Evolutionary conservation across 2,329 filamentous ascomycete species (phyloP).

Genomic region (Tothia fuscella): DNA sequence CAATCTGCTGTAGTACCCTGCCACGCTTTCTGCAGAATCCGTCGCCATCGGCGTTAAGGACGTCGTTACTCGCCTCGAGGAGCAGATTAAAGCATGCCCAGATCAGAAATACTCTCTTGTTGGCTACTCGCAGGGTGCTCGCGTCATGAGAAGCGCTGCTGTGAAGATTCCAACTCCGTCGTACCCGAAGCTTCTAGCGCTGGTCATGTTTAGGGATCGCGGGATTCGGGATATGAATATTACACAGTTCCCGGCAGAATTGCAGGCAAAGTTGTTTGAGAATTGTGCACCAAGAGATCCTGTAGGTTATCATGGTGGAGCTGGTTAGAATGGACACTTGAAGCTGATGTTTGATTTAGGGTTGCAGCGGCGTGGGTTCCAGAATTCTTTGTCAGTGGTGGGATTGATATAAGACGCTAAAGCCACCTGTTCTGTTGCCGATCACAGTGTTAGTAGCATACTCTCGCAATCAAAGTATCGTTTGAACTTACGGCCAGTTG

Average conservation of each 20-base stretch:
- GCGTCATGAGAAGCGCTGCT: constrained; percentile 4
- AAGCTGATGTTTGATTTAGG: too few species aligned
- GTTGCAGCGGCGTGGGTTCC: too few species aligned
- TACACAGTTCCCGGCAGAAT: background rate
- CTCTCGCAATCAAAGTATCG: too few species aligned
- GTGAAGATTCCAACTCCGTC: background rate
- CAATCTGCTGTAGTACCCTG: constrained; percentile 4
- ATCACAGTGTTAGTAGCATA: too few species aligned
- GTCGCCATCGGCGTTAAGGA: constrained; percentile 1
- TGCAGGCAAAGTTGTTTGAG: constrained; percentile 7
- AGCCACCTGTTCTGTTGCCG: too few species aligned
- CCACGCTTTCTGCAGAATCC: background rate
- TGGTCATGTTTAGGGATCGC: constrained; percentile 9
- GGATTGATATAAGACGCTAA: too few species aligned
- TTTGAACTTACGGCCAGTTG: too few species aligned
- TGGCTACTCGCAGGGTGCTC: constrained; percentile 10
- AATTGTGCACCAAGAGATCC: constrained; percentile 6
- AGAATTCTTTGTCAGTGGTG: too few species aligned
- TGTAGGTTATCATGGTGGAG: constrained; percentile 6
- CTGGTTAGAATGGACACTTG: too few species aligned
- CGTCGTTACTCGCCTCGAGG: constrained; percentile 1
- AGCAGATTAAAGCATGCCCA: constrained; percentile 2
- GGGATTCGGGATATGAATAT: background rate
- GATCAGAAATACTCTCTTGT: constrained; percentile 8
- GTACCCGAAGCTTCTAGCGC: constrained; percentile 9